phyloP scores from a whole-genome alignment of 1,139 yeast species.

The Arxiozyma slooffiae region DNA sequence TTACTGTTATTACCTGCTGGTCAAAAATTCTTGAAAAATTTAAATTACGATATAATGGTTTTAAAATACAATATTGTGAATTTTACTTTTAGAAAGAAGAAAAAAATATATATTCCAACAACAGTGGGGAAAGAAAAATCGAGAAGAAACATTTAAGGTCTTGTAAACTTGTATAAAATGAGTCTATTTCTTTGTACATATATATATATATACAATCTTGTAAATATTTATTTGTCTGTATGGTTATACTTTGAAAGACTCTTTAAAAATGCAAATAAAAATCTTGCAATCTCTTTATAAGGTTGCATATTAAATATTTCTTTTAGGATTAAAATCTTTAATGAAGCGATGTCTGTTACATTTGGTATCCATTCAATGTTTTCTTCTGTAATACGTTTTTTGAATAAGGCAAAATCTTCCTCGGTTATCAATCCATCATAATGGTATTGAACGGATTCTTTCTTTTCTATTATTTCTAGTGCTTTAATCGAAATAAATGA shows the following conservation, averaged over 20 bases:
- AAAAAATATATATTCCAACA: not conserved
- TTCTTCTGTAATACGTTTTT: slow-evolving; percentile 24
- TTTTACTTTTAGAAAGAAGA: slow-evolving; percentile 22
- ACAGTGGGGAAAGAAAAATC: too few species aligned
- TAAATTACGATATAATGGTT: slow-evolving; percentile 34
- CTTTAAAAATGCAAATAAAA: slow-evolving; percentile 40
- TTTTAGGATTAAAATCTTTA: slow-evolving; percentile 35
- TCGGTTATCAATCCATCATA: slow-evolving; percentile 39
- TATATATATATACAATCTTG: not conserved
- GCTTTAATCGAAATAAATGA: slow-evolving; percentile 32
- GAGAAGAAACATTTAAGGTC: too few species aligned
- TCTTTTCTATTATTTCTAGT: slow-evolving; percentile 11
- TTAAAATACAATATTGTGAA: slow-evolving; percentile 34
- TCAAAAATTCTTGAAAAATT: slow-evolving; percentile 30
- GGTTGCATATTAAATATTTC: slow-evolving; percentile 31
- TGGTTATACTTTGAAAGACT: slow-evolving; percentile 26
- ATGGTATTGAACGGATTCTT: slow-evolving; percentile 17
- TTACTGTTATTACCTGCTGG: slow-evolving; percentile 22
- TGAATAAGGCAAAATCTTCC: slow-evolving; percentile 17
- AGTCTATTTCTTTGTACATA: not conserved
- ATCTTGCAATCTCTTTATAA: slow-evolving; percentile 37
- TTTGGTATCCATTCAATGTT: slow-evolving; percentile 20
- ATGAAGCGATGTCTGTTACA: slow-evolving; percentile 32
- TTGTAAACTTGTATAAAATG: not conserved
- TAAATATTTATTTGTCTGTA: slow-evolving; percentile 1